phyloP scores from a whole-genome alignment of 2,329 filamentous ascomycete genomes.

The Colletotrichum sansevieriae region DNA sequence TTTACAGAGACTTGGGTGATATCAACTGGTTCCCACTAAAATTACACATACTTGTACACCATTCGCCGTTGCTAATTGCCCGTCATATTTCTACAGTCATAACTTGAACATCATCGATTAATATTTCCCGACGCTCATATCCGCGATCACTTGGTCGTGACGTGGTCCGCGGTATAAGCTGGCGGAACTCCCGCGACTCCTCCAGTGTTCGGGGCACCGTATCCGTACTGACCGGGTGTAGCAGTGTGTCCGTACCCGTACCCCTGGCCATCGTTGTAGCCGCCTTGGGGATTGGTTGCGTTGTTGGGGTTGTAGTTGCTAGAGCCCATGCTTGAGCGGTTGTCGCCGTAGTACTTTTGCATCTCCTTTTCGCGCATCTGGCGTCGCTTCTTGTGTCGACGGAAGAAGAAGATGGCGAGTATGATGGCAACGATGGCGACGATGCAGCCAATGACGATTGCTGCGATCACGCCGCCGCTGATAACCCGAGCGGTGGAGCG shows the following conservation, averaged over 20 bases:
- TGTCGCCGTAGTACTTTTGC: conserved; percentile 35
- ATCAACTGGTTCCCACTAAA: too few species aligned
- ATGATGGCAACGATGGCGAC: conserved; percentile 2
- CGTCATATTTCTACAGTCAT: too few species aligned
- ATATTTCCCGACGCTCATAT: background rate
- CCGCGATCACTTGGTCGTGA: background rate
- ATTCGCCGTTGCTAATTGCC: too few species aligned
- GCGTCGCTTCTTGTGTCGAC: conserved; percentile 17
- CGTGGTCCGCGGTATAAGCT: conserved; percentile 27
- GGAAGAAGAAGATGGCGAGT: conserved; percentile 8
- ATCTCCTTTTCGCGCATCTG: conserved; percentile 21
- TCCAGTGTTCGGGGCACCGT: conserved; percentile 3
- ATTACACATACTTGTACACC: too few species aligned
- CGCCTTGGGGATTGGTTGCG: conserved; percentile 12
- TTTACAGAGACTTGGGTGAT: too few species aligned
- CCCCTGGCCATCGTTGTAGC: conserved; percentile 21
- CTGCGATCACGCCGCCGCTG: conserved; percentile 33
- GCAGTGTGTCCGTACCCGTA: conserved; percentile 35
- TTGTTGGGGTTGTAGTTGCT: conserved; percentile 15
- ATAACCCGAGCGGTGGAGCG: background rate
- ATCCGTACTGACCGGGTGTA: conserved; percentile 22
- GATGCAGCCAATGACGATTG: conserved; percentile 18
- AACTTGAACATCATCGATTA: background rate
- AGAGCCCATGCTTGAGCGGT: conserved; percentile 32
- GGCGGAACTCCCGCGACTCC: conserved; percentile 13